Conservation (phyloP, 768 basidiomycete species). For the Lactarius indigo region DNA sequence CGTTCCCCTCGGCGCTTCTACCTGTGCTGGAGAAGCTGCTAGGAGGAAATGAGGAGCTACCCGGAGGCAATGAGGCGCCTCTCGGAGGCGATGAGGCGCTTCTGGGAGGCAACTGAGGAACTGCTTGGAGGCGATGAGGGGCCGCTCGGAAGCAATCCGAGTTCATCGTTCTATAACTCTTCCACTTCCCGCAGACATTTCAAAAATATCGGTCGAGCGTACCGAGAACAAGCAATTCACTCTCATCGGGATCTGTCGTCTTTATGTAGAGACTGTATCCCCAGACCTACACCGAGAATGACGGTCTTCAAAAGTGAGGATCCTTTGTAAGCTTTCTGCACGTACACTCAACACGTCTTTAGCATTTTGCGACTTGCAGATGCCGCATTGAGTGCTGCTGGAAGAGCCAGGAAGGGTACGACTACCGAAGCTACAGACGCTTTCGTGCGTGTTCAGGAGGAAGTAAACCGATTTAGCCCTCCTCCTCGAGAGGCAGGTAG, state of each 20-base stretch:
- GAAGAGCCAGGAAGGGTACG: not conserved
- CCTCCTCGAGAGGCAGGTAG: not conserved
- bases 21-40: not conserved
- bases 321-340: not conserved
- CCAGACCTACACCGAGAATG: not conserved
- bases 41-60: not conserved
- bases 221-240: not conserved
- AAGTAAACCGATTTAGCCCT: not conserved
- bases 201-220: not conserved
- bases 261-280: not conserved
- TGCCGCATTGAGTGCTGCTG: not conserved
- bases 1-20: not conserved
- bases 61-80: not conserved
- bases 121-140: not conserved
- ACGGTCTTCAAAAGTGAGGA: not conserved
- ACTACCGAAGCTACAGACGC: not conserved
- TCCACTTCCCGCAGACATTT: not conserved
- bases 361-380: not conserved
- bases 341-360: too few species aligned
- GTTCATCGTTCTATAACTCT: not conserved
- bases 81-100: not conserved
- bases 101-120: not conserved
- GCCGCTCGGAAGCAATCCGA: too few species aligned
- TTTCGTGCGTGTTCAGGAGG: not conserved
- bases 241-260: constrained; percentile 5